Evolutionary conservation across 192 early-diverging fungal species (phyloP), one percentile per base, ranked within the genome.

Genomic region (Chytriomyces hyalinus): DNA sequence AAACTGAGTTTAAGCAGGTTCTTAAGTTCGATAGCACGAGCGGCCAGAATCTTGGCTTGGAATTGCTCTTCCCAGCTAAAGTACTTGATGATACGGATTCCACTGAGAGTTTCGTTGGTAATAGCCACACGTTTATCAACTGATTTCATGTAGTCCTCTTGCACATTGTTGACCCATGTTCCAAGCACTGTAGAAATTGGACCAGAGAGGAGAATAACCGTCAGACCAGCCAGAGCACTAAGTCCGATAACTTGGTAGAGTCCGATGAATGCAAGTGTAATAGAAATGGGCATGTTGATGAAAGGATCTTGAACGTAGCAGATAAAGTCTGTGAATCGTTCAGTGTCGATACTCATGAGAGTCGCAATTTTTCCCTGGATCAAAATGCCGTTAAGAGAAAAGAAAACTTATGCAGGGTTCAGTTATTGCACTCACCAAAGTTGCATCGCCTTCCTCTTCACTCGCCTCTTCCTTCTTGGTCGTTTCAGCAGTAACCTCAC

Each of bases 71-170:
- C 82, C 81, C 81, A 83, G n/a, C 73, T 72, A 74, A 85, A 83
- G 76, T 84, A 81, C 70, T 75, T 80, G 49, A 68, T 71, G 73
- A 83, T 28, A 91, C 92, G 46, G 92, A 89, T 67, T 91, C 94
- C 65, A 90, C 92, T 81, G 88, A 84, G 70, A 89, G 69, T 71
- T 45, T 97, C 96, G 59, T 93, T 96, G 61, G 94, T 88, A 75
- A 91, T 85, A 13, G 90, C 87, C 36, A 97, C 84, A 28, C 96
- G 90, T 78, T 93, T 91, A 80, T 97, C 96, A 11, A 78, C 80
- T 22, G 65, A 76, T 10, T 65, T 59, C 74, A 83, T 73, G 24
- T 76, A 49, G 17, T 75, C 72, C 53, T 83, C 81, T 69, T 85
- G 84, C 24, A 78, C 59, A 24, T 68, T 73, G 71, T 62, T 59